Percentiles rank a stretch among this genome's conserved stretches.
These are phyloP conservation scores for Galerina sulciceps DNA, from an alignment of 768 basidiomycete genomes.

Conservation along the genomic window DNA sequence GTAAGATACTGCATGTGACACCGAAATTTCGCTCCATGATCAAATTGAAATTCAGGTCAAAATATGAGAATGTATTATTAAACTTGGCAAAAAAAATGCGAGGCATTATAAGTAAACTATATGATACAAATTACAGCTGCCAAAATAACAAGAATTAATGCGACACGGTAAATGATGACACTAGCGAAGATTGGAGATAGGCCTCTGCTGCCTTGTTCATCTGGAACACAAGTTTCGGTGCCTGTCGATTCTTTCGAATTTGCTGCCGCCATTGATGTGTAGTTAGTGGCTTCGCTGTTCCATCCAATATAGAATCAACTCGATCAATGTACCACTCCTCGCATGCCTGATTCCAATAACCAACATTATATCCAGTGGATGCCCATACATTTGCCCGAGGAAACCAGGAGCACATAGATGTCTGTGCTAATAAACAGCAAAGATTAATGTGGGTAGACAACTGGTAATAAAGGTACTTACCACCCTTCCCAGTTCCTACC, in stretches of 20 bases:
- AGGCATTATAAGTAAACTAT: too few species aligned
- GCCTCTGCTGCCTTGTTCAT: neutral
- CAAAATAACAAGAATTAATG: too few species aligned
- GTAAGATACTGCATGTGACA: too few species aligned
- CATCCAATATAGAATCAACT: constrained; percentile 8
- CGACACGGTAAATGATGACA: too few species aligned
- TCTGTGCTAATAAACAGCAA: neutral
- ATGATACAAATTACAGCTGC: too few species aligned
- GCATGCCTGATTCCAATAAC: constrained; percentile 23
- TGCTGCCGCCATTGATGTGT: constrained; percentile 3
- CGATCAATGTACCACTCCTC: constrained; percentile 24
- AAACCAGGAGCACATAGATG: constrained; percentile 22
- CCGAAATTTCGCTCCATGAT: too few species aligned
- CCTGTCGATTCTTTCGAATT: constrained; percentile 1
- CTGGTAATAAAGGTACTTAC: neutral
- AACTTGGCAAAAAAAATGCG: too few species aligned
- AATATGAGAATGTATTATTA: too few species aligned
- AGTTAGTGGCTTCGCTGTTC: neutral
- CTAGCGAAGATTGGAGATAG: constrained; percentile 3
- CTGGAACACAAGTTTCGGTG: constrained; percentile 1
- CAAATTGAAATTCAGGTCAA: too few species aligned
- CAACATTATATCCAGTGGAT: constrained; percentile 13
- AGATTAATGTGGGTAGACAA: neutral
- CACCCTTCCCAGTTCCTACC: constrained; percentile 10
- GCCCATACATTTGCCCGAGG: constrained; percentile 14